These are phyloP conservation scores for Pichia eremophila DNA, from an alignment of 805 yeast species.

Conservation along the genomic window DNA sequence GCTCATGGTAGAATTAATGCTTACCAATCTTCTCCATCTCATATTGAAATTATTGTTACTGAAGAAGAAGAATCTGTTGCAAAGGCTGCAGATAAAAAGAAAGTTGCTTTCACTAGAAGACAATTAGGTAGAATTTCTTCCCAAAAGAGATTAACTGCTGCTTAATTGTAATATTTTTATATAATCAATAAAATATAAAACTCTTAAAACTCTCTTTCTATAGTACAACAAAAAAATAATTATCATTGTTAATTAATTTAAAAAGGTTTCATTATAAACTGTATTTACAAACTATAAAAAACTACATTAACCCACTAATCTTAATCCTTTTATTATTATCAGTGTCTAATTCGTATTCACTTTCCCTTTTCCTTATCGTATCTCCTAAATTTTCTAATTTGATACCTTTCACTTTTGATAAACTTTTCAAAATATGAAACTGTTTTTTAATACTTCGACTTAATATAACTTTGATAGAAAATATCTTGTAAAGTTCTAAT, in stretches of 20 bases:
- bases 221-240: no score
- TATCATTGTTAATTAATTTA: no score
- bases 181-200: no score
- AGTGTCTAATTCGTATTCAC: no score
- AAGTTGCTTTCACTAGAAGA: conserved; percentile 74
- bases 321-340: no score
- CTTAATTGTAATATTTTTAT: conserved; percentile 16
- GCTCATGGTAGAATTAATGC: conserved; percentile 99
- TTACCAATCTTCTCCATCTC: conserved; percentile 97
- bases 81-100: conserved; percentile 55
- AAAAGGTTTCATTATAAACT: no score
- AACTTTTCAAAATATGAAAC: not conserved
- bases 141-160: conserved; percentile 79
- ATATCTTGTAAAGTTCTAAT: conserved; percentile 3
- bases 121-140: conserved; percentile 86
- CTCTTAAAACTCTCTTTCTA: no score
- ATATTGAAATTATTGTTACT: conserved; percentile 93
- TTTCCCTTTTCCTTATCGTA: not conserved
- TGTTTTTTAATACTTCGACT: not conserved
- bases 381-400: conserved; percentile 1
- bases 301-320: no score
- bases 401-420: not conserved
- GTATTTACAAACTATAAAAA: no score
- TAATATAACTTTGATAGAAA: conserved; percentile 2
- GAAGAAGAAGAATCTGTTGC: conserved; percentile 92